Percentiles rank a stretch among this genome's conserved stretches.
Conservation (phyloP, 1,284 basidiomycete species). For the Flammula alnicola region DNA sequence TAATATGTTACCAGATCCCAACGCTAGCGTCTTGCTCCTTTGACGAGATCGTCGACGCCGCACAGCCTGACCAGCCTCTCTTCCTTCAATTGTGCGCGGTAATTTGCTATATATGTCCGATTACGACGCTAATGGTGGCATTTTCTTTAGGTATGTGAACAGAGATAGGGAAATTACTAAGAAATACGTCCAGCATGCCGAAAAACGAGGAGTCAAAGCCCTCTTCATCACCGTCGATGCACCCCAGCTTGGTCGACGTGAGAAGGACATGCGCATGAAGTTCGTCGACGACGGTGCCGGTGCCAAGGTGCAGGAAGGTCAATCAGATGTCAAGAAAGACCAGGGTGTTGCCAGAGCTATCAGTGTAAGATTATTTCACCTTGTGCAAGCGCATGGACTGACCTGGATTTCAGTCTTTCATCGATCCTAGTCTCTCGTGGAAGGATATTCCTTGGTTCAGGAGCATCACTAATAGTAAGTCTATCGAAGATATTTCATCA, state of each 20-base stretch:
- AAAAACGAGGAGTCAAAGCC: slow-evolving; percentile 79
- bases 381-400: not conserved
- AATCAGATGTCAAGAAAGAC: slow-evolving; percentile 69
- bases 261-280: slow-evolving; percentile 92
- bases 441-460: slow-evolving; percentile 38
- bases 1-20: slow-evolving; percentile 71
- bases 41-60: slow-evolving; percentile 85
- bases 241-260: slow-evolving; percentile 86
- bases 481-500: not conserved
- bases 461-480: slow-evolving; percentile 35
- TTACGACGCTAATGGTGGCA: not conserved
- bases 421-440: slow-evolving; percentile 74
- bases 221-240: slow-evolving; percentile 93
- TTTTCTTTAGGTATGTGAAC: slow-evolving; percentile 71
- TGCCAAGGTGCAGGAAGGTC: slow-evolving; percentile 46
- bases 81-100: slow-evolving; percentile 73
- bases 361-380: slow-evolving; percentile 49
- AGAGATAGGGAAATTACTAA: slow-evolving; percentile 80
- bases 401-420: slow-evolving; percentile 67
- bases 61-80: slow-evolving; percentile 71
- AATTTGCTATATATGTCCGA: not conserved
- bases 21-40: slow-evolving; percentile 88
- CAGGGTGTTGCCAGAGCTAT: slow-evolving; percentile 90
- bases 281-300: slow-evolving; percentile 80
- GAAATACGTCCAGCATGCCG: slow-evolving; percentile 82